phyloP scores from a whole-genome alignment of 352 stramenopile species.

The Phytophthora brassicae region DNA sequence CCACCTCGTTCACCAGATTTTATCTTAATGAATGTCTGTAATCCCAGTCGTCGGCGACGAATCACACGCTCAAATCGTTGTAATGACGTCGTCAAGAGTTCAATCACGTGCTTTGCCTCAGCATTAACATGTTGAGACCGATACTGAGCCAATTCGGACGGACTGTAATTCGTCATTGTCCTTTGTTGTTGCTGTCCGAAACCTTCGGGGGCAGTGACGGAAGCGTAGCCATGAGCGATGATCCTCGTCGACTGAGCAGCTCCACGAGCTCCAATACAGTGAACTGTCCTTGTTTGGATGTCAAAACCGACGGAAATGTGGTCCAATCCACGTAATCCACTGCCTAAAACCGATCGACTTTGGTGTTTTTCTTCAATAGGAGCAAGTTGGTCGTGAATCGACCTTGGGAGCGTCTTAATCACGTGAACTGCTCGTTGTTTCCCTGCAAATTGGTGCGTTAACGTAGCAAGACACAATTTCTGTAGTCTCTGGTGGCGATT shows the following conservation, averaged over 20 bases:
- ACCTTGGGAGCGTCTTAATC: constrained; percentile 62
- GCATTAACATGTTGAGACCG: constrained; percentile 57
- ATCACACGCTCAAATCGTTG: constrained; percentile 69
- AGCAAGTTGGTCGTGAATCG: constrained; percentile 50
- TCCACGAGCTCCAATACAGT: constrained; percentile 29
- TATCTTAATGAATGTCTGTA: constrained; percentile 65
- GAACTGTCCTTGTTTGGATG: constrained; percentile 43
- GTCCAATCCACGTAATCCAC: constrained; percentile 35
- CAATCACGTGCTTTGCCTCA: constrained; percentile 61
- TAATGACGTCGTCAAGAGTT: constrained; percentile 54
- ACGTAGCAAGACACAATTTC: constrained; percentile 39
- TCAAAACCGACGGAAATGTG: constrained; percentile 64
- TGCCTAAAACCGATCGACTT: constrained; percentile 46
- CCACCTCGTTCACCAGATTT: constrained; percentile 9
- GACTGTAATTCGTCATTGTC: constrained; percentile 25
- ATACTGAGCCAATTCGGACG: constrained; percentile 36
- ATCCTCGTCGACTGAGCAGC: constrained; percentile 42
- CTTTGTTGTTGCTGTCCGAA: constrained; percentile 36
- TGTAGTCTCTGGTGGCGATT: constrained; percentile 34
- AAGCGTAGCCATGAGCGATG: constrained; percentile 65
- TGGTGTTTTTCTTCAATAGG: constrained; percentile 41
- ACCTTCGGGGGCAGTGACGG: constrained; percentile 34
- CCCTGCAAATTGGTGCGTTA: constrained; percentile 41
- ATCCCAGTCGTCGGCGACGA: constrained; percentile 59
- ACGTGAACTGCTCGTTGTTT: constrained; percentile 54